Evolutionary conservation across 2,329 filamentous ascomycete genomes (phyloP), one percentile per base, ranked within the genome.

Genomic region (Fusarium xyrophilum): DNA sequence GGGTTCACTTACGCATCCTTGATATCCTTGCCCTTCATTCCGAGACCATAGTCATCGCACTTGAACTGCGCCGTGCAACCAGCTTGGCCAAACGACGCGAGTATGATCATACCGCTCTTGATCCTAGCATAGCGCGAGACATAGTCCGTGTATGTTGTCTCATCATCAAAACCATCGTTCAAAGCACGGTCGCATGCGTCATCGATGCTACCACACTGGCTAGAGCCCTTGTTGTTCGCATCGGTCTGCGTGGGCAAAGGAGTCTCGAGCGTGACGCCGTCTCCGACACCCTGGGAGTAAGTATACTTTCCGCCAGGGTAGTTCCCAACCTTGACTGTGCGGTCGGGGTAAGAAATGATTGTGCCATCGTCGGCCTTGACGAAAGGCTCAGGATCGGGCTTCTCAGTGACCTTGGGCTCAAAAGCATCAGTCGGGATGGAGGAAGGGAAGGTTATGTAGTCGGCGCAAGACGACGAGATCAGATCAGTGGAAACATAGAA

Each of bases 1-100:
- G 11, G 21, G 8, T 8, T 7, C 25, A 56, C 56, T 44, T 60
- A 69, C 53, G 63, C 63, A 47, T 69, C 55, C 38, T 69, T 70
- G 30, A 70, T 70, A 9, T 62, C 59, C 15, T 27, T 42, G 25
- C 63, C 68, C 42, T 43, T 69, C 66, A 69, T 69, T 10, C 68
- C 66, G 21, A 52, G 43, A 6, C 63, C 63, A 17, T 61, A 70
- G 15, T 70, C 66, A 17, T 67, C 51, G 17, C 68, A 69, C 10
- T 60, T 50, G 19, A 32, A 62, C 36, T 70, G 47, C 5, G 38
- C 66, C 6, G 51, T 57, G 38, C 68, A 70, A 2, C 68, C 68
- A 21, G 68, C 67, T 17, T 63, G 47, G 1, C 68, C 68, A 30
- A 70, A 60, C 2, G 43, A 13, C 2, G 58, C 58, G 13, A 60